Evolutionary conservation across 164 flowering plant species (phyloP), one percentile per base, ranked within the genome.

Genomic region (Liriodendron chinense): DNA sequence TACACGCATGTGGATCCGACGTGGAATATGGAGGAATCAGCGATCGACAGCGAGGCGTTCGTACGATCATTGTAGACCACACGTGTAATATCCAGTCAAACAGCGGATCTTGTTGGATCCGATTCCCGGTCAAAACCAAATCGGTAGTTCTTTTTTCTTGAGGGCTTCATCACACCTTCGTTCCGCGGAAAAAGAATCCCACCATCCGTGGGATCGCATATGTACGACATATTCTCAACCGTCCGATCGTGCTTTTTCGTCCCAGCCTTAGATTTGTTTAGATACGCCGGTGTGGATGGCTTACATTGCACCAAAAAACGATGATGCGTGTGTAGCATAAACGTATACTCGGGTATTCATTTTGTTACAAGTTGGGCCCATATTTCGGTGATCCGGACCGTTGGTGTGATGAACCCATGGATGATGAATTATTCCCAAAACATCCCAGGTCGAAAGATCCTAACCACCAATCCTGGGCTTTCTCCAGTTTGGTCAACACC

Each of bases 61-160:
- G 57, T 53, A 10, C 57, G 57, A 53, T 53, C 57, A 8, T 8
- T 0, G 57, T 53, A 53, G 8, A 20, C 57, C 61, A 21, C 73
- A 71, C 64, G 71, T 57, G 73, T 64, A 28, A 18, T 0, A 26
- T 34, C 14, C 13, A 47, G 16, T 61, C 74, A 21, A 72, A 61
- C 50, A 53, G 6, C 68, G 14, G 16, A 7, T 53, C n/a, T n/a
- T n/a, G 20, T 25, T 23, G 24, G 65, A 62, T 62, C 9, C 25
- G 7, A 62, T 62, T n/a, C 13, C 68, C 21, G 49, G 73, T 71
- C 73, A 71, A 71, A 71, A 25, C 5, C 28, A 71, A 57, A 71
- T 71, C 73, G 16, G n/a, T 71, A 57, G 47, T 20, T 3, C 34
- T 70, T 70, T 49, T 23, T 23, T 23, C 67, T 26, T 34, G 3